Percentiles rank a stretch among this genome's conserved stretches.
Evolutionary conservation across 768 basidiomycete species (phyloP).

Genomic region (Phlebiopsis flavidoalba): DNA sequence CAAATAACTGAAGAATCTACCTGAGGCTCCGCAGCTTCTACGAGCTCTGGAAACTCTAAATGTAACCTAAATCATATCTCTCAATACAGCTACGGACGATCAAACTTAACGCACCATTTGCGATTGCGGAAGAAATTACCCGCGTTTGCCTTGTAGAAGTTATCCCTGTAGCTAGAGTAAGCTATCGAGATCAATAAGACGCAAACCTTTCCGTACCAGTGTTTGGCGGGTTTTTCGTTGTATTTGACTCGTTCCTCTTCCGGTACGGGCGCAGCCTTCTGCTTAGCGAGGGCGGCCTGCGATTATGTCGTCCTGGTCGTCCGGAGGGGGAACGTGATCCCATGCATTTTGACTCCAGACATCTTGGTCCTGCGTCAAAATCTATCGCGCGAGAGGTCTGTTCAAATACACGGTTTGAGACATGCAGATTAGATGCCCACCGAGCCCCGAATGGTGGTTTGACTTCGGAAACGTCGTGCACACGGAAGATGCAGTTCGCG

Average conservation of each 20-base stretch:
- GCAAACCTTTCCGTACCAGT: conserved; percentile 47
- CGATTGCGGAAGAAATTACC: conserved; percentile 93
- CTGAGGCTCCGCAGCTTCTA: conserved; percentile 59
- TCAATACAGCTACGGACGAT: neutral
- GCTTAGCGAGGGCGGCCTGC: conserved; percentile 62
- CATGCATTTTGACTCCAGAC: conserved; percentile 88
- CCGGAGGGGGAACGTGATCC: conserved; percentile 85
- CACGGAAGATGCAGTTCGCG: conserved; percentile 13
- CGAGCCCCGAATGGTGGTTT: conserved; percentile 15
- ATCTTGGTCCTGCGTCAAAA: conserved; percentile 65
- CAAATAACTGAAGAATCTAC: conserved; percentile 31
- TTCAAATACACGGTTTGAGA: neutral
- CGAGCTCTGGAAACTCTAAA: conserved; percentile 91
- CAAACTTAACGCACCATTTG: conserved; percentile 56
- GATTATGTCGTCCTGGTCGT: conserved; percentile 75
- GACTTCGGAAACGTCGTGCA: conserved; percentile 10
- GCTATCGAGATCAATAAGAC: neutral
- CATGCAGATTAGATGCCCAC: neutral
- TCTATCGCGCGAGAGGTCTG: conserved; percentile 30
- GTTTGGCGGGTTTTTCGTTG: conserved; percentile 65
- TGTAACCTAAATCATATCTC: conserved; percentile 53
- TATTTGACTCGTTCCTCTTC: conserved; percentile 66
- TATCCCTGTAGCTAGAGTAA: conserved; percentile 59
- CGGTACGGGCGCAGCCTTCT: conserved; percentile 69
- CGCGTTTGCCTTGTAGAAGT: conserved; percentile 83